Evolutionary conservation across 768 basidiomycete genomes (phyloP), one percentile per base, ranked within the genome.

Genomic region (Lentinula lateritia): DNA sequence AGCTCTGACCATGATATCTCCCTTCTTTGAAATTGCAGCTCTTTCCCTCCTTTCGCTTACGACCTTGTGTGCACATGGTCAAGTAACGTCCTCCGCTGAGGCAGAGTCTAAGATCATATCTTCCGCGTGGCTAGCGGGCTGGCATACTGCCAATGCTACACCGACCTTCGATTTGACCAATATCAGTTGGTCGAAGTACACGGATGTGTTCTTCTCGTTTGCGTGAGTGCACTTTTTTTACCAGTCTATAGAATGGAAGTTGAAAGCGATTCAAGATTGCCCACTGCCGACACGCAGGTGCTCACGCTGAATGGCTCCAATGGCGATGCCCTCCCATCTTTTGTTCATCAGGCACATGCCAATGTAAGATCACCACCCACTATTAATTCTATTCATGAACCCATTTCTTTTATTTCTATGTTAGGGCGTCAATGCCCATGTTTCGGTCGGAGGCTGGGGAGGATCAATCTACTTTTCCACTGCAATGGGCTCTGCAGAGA

Each of bases 401-500:
- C 12, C 6, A 8, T 36, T 46, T 36, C 38, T 16, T 6, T 6
- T 13, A 5, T 13, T 6, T 9, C 23, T 2, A n/a, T 18, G 9
- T 15, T 64, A 90, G 87, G 72, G 74, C 53, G 86, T 89, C 8
- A 80, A 80, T 65, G 81, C 87, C 0, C 70, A 82, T 6, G 69
- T 87, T 34, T 83, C 86, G 3, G 75, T 92, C 28, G 90, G 90
- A 42, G 90, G 90, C 5, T 92, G 88, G 89, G 76, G 74, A 7
- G 90, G 89, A 7, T 79, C 85, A 3, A 73, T 68, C 38, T 87
- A 75, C 65, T 92, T 83, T 66, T 91, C 90, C 2, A 74, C 83
- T 4, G 79, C 83, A 20, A 80, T 92, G 18, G 84, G 78, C 2
- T 84, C 85, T 5, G 68, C 82, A 0, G 64, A 73, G 56, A 89